Conservation (phyloP, 352 stramenopile species). For the Pythium apleroticum region DNA sequence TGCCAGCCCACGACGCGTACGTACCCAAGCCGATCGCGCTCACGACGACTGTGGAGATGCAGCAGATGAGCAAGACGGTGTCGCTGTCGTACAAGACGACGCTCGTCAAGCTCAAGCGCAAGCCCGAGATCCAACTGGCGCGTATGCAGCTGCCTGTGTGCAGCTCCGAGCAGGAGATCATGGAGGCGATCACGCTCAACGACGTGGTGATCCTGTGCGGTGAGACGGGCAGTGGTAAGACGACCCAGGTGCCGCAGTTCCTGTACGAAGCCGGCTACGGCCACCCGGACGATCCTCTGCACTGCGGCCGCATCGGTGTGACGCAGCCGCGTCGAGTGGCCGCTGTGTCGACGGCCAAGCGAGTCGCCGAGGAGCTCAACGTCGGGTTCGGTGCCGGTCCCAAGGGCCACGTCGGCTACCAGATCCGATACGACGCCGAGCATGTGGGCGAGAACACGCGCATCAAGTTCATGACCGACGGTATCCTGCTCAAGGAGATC, state of each 20-base stretch:
- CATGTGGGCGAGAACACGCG: conserved; percentile 89
- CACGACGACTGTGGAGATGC: conserved; percentile 62
- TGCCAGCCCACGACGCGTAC: conserved; percentile 44
- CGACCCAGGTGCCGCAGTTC: conserved; percentile 98
- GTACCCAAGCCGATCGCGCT: conserved; percentile 68
- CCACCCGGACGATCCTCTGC: conserved; percentile 48
- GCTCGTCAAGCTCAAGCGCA: conserved; percentile 74
- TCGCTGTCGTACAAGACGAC: conserved; percentile 65
- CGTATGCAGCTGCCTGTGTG: conserved; percentile 97
- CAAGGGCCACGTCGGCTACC: conserved; percentile 92
- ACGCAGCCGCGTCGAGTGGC: conserved; percentile 98
- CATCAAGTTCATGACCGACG: conserved; percentile 99
- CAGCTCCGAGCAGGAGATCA: conserved; percentile 99
- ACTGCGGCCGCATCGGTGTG: conserved; percentile 89
- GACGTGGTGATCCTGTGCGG: conserved; percentile 98
- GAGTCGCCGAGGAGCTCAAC: conserved; percentile 97
- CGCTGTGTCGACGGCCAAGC: conserved; percentile 97
- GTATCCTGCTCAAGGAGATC: conserved; percentile 98
- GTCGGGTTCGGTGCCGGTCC: conserved; percentile 58
- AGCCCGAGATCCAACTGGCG: conserved; percentile 82
- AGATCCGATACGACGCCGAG: conserved; percentile 97
- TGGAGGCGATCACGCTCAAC: conserved; percentile 95
- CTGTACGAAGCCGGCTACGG: conserved; percentile 93
- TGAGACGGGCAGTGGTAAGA: conserved; percentile 98
- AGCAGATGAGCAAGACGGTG: conserved; percentile 44